Base-by-base conservation (phyloP, 306 rosid species). In the Rosa chinensis region DNA sequence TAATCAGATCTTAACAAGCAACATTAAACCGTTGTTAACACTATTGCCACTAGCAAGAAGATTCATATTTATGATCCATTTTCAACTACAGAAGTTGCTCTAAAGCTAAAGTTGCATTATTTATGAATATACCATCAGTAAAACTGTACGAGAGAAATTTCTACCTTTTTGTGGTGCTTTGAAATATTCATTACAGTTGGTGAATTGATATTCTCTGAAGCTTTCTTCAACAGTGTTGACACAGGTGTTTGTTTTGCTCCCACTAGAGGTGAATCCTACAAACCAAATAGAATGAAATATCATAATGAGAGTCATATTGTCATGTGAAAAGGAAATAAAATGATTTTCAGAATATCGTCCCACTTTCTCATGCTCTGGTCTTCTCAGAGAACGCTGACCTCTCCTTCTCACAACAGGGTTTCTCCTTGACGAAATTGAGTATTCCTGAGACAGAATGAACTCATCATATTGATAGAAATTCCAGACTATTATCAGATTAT, bases 91-190 rank as follows among this genome's bases (percentile, higher is more conserved):
- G 44, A 20, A 63, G 35, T 32, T 32, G 35, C 10, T 59, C 28
- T n/a, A 70, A 20, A 80, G 64, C 72, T 43, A 23, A 21, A 35
- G 5, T 37, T 35, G 48, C n/a, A 77, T 52, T 23, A 13, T 37
- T 21, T 81, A 67, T 48, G 23, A 43, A 58, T 58, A 50, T 49
- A 35, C 35, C 35, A 32, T 32, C 2, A 32, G 35, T 32, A 32
- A 32, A 32, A 32, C 35, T 32, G 35, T 32, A 32, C 35, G 45
- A 68, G 76, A 76, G 58, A 32, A 32, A 32, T 32, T 81, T 72
- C 73, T 69, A 85, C 99, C 97, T 93, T 93, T 77, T 87, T 95
- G 77, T 88, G 98, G 78, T 86, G 97, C 86, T 89, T 87, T 43
- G 98, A 95, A 69, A 93, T 91, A 82, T 78, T 89, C 87, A 85